Conservation (phyloP, 768 basidiomycete species). For the Suillus decipiens region DNA sequence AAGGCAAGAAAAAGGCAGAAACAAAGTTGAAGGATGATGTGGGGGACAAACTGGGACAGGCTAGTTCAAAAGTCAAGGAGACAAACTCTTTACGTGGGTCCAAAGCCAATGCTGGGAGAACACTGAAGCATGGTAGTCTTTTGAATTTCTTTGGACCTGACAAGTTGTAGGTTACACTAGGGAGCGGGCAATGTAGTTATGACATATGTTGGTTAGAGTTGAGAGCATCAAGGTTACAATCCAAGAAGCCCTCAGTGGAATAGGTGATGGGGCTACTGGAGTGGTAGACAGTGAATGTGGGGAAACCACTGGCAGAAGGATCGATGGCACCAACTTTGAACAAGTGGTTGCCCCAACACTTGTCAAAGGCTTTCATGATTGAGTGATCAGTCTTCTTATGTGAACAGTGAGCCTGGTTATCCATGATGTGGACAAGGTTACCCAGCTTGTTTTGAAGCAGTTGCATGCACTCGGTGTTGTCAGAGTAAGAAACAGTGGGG, state of each 20-base stretch:
- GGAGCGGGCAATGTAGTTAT: no score
- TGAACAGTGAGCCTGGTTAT: constrained; percentile 85
- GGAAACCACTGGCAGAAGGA: constrained; percentile 75
- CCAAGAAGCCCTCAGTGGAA: constrained; percentile 86
- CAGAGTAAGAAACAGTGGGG: constrained; percentile 78
- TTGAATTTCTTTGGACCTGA: no score
- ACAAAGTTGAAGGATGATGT: no score
- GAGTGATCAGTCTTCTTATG: constrained; percentile 91
- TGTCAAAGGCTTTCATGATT: constrained; percentile 93
- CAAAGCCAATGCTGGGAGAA: no score
- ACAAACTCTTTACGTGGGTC: no score
- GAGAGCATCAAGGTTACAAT: constrained; percentile 84
- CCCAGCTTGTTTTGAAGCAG: constrained; percentile 85
- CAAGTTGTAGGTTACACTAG: no score
- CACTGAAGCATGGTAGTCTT: no score
- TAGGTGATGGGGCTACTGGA: constrained; percentile 92
- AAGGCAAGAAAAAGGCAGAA: no score
- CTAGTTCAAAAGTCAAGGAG: no score
- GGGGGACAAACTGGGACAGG: no score
- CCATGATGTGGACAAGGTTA: constrained; percentile 95
- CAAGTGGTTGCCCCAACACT: constrained; percentile 92
- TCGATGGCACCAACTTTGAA: constrained; percentile 82
- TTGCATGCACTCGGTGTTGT: constrained; percentile 88
- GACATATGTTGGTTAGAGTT: no score
- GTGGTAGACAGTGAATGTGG: constrained; percentile 90